Base-by-base conservation (phyloP, 116 monocot genomes). In the Phalaenopsis hybrid region DNA sequence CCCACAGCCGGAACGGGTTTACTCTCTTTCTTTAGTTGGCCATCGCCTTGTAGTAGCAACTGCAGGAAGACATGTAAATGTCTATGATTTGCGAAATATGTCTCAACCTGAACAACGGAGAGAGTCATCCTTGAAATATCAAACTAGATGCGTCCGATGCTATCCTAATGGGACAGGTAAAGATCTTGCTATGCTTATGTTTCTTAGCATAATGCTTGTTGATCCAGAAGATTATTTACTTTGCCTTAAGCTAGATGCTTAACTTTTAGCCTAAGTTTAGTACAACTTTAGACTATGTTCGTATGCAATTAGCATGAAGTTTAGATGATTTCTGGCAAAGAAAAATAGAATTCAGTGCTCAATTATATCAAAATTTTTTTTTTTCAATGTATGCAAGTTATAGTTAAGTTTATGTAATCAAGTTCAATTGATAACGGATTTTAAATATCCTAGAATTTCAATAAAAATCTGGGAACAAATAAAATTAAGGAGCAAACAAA, bases 161-260 rank as follows among this genome's bases (percentile, higher is more conserved):
- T 97, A 93, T 85, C 97, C 97, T 34, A 94, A 97, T 91, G 97
- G 94, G 41, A 94, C 97, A 82, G 97, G 97, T 96, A 86, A 63
- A 33, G 55, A 41, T 74, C 78, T 78, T 49, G 75, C 50, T 68
- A 37, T 37, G 72, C 11, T 72, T 72, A 72, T 16, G 46, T 17
- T 45, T 75, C 75, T 75, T 46, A 17, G 45, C 45, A 75, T 33
- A 72, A 25, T 25, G 10, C 37, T 34, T 72, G 34, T 4, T 12
- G 25, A 10, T 75, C 13, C 6, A 46, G 43, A 21, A 46, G 1
- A 75, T 43, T 20, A 75, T 75, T 9, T 72, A 46, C 8, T 72
- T 72, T 43, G 45, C 21, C 31, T 2, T 75, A 75, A 21, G 37
- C 2, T 43, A n/a, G 16, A 46, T 10, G 7, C 45, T 46, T 75